Base-by-base conservation (phyloP, 305 asterid genomes). In the Fraxinus dipetala region DNA sequence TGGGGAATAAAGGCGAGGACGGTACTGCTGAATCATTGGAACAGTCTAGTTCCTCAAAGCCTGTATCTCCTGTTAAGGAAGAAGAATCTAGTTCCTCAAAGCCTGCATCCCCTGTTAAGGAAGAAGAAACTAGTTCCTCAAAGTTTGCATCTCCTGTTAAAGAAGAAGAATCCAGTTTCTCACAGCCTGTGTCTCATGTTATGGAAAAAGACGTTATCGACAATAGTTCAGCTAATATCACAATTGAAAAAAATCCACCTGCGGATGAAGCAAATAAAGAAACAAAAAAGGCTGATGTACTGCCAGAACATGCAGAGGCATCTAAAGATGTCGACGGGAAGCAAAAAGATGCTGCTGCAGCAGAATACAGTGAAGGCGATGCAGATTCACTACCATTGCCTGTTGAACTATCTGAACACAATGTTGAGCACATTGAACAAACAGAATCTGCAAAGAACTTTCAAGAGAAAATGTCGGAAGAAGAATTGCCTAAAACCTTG, bases 1-100 rank as follows among this genome's bases (percentile, higher is more conserved):
- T 90, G 92, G 97, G 93, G 86, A 94, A 89, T 69, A 93, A 87
- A 86, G 86, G 85, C 30, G 95, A 28, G 69, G 93, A 84, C 76
- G 56, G 78, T 78, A 78, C 80, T 78, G 72, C 24, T 70, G 95
- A 85, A 81, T 81, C 91, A 30, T 48, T 31, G 78, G 91, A 65
- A 79, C 83, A 87, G 75, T 59, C 84, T 70, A 87, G 86, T 32
- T 75, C 86, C 79, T 79, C 87, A 67, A 72, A 48, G 80, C 40
- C 85, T 35, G n/a, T 80, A 51, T 86, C 91, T 67, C 82, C 88
- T 59, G 79, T 45, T 9, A 85, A 81, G 85, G 89, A 84, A 45
- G 91, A 74, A 82, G 85, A 87, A 78, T 63, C 84, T 38, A 87
- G 86, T 32, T 75, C 82, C 78, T 79, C 87, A 67, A 72, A 48